These are phyloP conservation scores for Nakazawaea laoshanensis DNA, from an alignment of 805 yeast genomes.

Conservation along the genomic window DNA sequence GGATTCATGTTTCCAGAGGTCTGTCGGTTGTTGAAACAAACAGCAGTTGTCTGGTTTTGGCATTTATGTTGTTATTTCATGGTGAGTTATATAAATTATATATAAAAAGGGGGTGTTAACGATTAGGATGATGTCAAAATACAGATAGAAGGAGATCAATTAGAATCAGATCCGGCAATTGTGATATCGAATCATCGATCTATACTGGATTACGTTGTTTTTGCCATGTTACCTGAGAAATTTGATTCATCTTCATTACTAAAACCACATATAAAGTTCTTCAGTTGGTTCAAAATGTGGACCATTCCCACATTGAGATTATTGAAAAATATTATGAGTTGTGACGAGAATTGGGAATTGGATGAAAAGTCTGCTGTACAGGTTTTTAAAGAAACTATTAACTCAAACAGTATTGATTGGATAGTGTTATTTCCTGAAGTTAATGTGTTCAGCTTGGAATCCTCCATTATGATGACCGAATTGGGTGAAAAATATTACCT, in stretches of 20 bases:
- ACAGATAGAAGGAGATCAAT: conserved; percentile 32
- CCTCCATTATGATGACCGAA: conserved; percentile 39
- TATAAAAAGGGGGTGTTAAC: neutral
- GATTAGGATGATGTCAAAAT: conserved; percentile 31
- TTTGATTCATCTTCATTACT: conserved; percentile 12
- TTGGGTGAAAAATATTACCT: conserved; percentile 49
- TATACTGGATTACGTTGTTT: conserved; percentile 52
- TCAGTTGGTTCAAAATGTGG: conserved; percentile 66
- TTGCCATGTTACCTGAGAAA: conserved; percentile 30
- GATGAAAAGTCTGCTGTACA: conserved; percentile 26
- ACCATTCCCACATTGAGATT: conserved; percentile 46
- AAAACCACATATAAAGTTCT: conserved; percentile 43
- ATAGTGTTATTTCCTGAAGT: conserved; percentile 81
- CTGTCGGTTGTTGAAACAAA: conserved; percentile 14
- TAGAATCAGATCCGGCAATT: conserved; percentile 27
- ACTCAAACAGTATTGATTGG: conserved; percentile 45
- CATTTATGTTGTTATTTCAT: conserved; percentile 21
- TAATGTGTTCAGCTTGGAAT: conserved; percentile 49
- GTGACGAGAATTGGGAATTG: conserved; percentile 68
- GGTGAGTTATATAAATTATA: conserved; percentile 14
- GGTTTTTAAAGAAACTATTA: conserved; percentile 26
- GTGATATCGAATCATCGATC: conserved; percentile 53
- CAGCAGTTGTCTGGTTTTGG: conserved; percentile 21
- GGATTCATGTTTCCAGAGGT: conserved; percentile 14
- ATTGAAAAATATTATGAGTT: conserved; percentile 35